These are phyloP conservation scores for Wallacemonas sp. DNA, from an alignment of 208 protist species.

Conservation along the genomic window DNA sequence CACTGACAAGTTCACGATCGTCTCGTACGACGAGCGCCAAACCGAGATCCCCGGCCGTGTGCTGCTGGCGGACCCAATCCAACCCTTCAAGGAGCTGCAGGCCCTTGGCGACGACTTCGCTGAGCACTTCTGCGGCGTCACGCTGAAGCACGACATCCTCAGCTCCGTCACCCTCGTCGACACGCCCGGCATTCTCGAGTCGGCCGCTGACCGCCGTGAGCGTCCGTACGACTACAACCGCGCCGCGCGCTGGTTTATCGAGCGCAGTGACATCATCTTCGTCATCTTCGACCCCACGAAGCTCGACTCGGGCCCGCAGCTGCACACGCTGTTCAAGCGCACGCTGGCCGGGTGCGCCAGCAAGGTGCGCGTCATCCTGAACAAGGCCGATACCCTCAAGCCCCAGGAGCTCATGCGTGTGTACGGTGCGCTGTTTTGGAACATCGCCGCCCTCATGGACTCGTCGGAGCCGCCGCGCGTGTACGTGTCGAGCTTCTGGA, in stretches of 20 bases:
- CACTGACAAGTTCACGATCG: conserved; percentile 94
- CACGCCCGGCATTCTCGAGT: conserved; percentile 96
- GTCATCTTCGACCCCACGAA: conserved; percentile 98
- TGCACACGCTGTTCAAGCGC: conserved; percentile 67
- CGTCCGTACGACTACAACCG: conserved; percentile 80
- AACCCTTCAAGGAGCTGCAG: conserved; percentile 89
- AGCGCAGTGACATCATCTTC: conserved; percentile 95
- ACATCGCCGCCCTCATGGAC: conserved; percentile 93
- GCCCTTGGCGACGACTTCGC: conserved; percentile 89
- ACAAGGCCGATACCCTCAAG: conserved; percentile 96
- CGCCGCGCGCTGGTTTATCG: conserved; percentile 93
- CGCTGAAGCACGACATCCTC: conserved; percentile 85
- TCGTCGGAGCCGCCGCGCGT: conserved; percentile 96
- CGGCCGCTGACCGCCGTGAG: conserved; percentile 67
- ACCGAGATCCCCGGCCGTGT: conserved; percentile 89
- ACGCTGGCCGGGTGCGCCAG: conserved; percentile 88
- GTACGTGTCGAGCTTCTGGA: conserved; percentile 97
- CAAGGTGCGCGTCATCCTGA: conserved; percentile 96
- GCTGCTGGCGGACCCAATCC: conserved; percentile 73
- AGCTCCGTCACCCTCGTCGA: conserved; percentile 95
- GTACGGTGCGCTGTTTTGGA: conserved; percentile 97
- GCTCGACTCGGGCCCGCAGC: conserved; percentile 89
- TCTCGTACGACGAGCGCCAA: conserved; percentile 89
- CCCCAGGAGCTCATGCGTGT: conserved; percentile 96
- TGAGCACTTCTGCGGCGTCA: conserved; percentile 83